A percentile compares a stretch with the other conserved stretches of the same genome.
Evolutionary conservation across 148 eudicot genomes (phyloP).

Genomic region (Polygonum maritimum): DNA sequence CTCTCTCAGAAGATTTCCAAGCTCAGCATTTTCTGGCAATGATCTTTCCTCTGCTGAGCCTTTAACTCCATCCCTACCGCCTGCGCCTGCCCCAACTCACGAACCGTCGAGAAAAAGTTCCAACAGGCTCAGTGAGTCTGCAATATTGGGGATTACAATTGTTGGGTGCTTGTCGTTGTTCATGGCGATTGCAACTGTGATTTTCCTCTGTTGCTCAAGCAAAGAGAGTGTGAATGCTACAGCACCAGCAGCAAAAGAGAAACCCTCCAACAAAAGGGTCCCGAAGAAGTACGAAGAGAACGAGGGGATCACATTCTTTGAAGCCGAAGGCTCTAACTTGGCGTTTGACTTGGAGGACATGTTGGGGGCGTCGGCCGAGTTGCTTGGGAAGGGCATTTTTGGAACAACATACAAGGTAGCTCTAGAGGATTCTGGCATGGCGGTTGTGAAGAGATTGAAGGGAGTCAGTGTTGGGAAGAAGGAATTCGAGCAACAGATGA

Average conservation of each 20-base stretch:
- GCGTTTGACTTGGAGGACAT: conserved; percentile 25
- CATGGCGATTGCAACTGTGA: background rate
- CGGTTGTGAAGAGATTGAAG: conserved; percentile 27
- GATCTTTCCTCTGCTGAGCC: conserved; percentile 9
- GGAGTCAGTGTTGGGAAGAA: conserved; percentile 24
- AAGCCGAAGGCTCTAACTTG: conserved; percentile 20
- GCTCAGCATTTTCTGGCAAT: conserved; percentile 30
- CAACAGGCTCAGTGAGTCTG: conserved; percentile 6
- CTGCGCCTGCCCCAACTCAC: background rate
- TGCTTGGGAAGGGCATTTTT: conserved; percentile 22
- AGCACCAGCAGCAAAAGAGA: background rate
- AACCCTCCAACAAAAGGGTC: background rate
- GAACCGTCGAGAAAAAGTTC: background rate
- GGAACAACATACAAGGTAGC: conserved; percentile 23
- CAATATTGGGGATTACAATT: conserved; percentile 23
- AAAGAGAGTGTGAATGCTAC: conserved; percentile 3
- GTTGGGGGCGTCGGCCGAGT: conserved; percentile 24
- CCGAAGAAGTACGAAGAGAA: conserved; percentile 10
- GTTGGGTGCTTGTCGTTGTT: background rate
- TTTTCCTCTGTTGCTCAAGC: conserved; percentile 9
- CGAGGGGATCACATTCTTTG: conserved; percentile 17
- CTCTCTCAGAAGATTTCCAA: conserved; percentile 31
- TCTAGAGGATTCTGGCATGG: conserved; percentile 20
- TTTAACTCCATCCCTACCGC: background rate
- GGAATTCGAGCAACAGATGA: conserved; percentile 85